phyloP scores from a whole-genome alignment of 2,329 filamentous ascomycete genomes.

The Cyphellophora attinorum region DNA sequence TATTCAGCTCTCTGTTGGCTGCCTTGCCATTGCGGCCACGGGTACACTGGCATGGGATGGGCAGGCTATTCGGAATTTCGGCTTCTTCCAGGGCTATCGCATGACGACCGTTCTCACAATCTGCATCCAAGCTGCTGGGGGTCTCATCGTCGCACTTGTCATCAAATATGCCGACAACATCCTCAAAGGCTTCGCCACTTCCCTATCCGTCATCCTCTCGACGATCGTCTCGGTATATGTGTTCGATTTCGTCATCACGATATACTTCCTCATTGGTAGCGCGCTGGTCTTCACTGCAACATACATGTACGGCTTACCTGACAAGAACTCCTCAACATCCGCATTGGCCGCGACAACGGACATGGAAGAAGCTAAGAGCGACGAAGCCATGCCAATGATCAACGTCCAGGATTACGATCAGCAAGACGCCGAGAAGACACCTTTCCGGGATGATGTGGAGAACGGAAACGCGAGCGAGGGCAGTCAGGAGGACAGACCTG shows the following conservation, averaged over 20 bases:
- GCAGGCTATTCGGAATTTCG: conserved; percentile 66
- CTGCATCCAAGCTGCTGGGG: conserved; percentile 69
- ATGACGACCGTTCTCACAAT: conserved; percentile 82
- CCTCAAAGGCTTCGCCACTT: conserved; percentile 86
- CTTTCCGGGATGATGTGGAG: neutral
- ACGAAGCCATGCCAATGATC: conserved; percentile 4
- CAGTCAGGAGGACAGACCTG: neutral
- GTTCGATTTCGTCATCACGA: conserved; percentile 55
- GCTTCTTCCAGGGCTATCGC: conserved; percentile 93
- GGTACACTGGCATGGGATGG: conserved; percentile 84
- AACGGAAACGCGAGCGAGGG: neutral
- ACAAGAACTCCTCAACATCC: neutral
- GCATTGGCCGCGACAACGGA: neutral
- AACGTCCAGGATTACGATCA: conserved; percentile 11
- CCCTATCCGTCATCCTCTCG: conserved; percentile 79
- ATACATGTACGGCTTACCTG: conserved; percentile 64
- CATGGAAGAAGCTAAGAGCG: conserved; percentile 8
- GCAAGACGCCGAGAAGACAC: conserved; percentile 1
- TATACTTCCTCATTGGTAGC: conserved; percentile 72
- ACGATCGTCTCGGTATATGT: conserved; percentile 76
- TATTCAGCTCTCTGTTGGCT: conserved; percentile 88
- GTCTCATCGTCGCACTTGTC: conserved; percentile 71
- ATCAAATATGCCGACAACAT: conserved; percentile 82
- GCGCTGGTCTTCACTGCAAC: conserved; percentile 69
- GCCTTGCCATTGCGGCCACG: conserved; percentile 75